Conservation (phyloP, 805 yeast species). For the Ogataea ramenticola region DNA sequence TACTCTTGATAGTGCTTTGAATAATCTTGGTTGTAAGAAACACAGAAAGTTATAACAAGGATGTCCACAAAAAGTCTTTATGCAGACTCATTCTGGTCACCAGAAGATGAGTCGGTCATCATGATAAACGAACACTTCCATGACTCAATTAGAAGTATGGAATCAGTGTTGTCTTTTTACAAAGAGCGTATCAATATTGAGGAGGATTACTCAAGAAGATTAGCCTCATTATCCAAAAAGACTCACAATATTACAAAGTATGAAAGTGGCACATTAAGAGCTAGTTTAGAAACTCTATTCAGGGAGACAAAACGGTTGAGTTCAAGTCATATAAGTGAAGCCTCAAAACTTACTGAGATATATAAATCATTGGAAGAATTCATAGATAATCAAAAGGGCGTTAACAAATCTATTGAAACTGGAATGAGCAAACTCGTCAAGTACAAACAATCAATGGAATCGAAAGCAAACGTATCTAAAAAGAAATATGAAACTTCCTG, state of each 20-base stretch:
- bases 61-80: conserved; percentile 4
- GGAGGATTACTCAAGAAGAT: conserved; percentile 58
- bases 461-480: conserved; percentile 31
- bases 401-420: conserved; percentile 48
- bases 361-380: conserved; percentile 48
- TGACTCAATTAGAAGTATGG: conserved; percentile 51
- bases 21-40: no score
- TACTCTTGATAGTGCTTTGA: no score
- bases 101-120: conserved; percentile 52
- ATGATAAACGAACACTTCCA: conserved; percentile 50
- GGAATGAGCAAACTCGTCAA: conserved; percentile 48
- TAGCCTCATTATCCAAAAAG: conserved; percentile 44
- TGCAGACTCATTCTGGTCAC: conserved; percentile 37
- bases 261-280: conserved; percentile 48
- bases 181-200: conserved; percentile 57
- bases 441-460: conserved; percentile 32
- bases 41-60: no score
- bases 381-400: conserved; percentile 40
- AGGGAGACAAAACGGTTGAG: conserved; percentile 55
- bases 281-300: conserved; percentile 51
- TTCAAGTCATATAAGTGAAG: conserved; percentile 45
- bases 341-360: conserved; percentile 42
- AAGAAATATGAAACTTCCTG: conserved; percentile 52
- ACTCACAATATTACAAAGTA: conserved; percentile 11
- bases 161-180: conserved; percentile 40